Conservation (phyloP, 495 filamentous ascomycete genomes). For the Endocarpon pusillum region DNA sequence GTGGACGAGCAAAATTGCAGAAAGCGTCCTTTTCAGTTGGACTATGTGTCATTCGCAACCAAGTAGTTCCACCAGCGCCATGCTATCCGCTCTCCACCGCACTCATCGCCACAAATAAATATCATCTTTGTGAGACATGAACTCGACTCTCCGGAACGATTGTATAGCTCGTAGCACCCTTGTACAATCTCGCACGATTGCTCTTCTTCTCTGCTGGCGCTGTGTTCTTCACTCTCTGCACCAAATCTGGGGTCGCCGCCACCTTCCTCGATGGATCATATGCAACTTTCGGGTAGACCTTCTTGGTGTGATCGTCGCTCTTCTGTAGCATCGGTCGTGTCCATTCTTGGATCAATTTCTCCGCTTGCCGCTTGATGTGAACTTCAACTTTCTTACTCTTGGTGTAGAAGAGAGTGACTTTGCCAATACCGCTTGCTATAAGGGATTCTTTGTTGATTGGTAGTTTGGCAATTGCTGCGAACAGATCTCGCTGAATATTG, state of each 20-base stretch:
- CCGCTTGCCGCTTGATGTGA: slow-evolving; percentile 81
- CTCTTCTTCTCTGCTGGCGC: slow-evolving; percentile 1
- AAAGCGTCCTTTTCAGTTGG: no score
- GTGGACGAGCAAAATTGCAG: no score
- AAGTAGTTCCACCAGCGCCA: no score
- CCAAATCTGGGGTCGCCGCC: background rate
- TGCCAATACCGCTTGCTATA: slow-evolving; percentile 82
- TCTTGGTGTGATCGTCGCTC: slow-evolving; percentile 81
- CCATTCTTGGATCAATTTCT: slow-evolving; percentile 85
- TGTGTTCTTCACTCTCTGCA: background rate
- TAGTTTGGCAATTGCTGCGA: slow-evolving; percentile 59
- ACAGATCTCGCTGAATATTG: slow-evolving; percentile 89
- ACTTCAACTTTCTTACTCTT: slow-evolving; percentile 75
- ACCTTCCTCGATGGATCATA: slow-evolving; percentile 29
- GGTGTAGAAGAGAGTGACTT: slow-evolving; percentile 90
- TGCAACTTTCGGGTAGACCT: slow-evolving; percentile 36
- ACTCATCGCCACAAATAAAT: no score
- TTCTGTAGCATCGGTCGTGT: slow-evolving; percentile 87
- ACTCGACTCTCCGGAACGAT: background rate
- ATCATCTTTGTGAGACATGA: no score
- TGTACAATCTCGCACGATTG: background rate
- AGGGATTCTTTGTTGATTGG: slow-evolving; percentile 81
- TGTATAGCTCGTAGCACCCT: background rate
- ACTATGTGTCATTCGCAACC: no score
- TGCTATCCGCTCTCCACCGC: no score